A percentile compares a stretch with the other conserved stretches of the same genome.
Evolutionary conservation across 345 rosid species (phyloP).

Genomic region (Balakata baccata): DNA sequence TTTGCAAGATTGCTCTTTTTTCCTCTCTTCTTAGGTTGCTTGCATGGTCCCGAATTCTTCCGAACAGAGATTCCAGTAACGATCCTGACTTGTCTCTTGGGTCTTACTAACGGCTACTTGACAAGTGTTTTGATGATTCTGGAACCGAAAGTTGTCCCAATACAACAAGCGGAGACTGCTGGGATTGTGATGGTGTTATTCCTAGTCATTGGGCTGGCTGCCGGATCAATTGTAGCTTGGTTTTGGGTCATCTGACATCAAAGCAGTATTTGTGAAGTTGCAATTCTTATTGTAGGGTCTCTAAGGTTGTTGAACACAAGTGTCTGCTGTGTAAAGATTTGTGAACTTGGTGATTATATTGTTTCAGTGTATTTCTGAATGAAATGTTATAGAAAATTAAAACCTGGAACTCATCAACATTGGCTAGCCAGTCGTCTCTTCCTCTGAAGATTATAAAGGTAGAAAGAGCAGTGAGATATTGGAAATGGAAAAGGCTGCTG

Average conservation of each 20-base stretch:
- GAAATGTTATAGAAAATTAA: not conserved
- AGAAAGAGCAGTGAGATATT: too few species aligned
- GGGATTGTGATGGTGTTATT: slow-evolving; percentile 65
- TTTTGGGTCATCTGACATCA: slow-evolving; percentile 71
- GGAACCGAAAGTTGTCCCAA: slow-evolving; percentile 69
- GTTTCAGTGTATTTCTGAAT: not conserved
- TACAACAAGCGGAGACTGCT: slow-evolving; percentile 63
- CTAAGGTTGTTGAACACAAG: not conserved
- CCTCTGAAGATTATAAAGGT: too few species aligned
- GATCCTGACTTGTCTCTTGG: slow-evolving; percentile 65
- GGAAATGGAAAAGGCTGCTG: too few species aligned
- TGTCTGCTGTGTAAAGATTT: not conserved
- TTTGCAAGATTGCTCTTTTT: slow-evolving; percentile 75
- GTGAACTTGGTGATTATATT: not conserved
- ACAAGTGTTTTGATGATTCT: slow-evolving; percentile 82
- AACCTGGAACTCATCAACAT: too few species aligned
- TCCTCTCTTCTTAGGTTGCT: slow-evolving; percentile 77
- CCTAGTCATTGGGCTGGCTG: slow-evolving; percentile 76
- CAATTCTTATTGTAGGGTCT: not conserved
- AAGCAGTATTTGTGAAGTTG: not conserved
- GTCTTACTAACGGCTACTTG: slow-evolving; percentile 80
- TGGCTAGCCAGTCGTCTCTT: too few species aligned
- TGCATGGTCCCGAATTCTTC: slow-evolving; percentile 78
- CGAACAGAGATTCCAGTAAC: slow-evolving; percentile 84
- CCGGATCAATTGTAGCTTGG: slow-evolving; percentile 57